Percentiles rank a stretch among this genome's conserved stretches.
phyloP scores from a whole-genome alignment of 1,139 yeast species.

The Zygoascus meyerae region DNA sequence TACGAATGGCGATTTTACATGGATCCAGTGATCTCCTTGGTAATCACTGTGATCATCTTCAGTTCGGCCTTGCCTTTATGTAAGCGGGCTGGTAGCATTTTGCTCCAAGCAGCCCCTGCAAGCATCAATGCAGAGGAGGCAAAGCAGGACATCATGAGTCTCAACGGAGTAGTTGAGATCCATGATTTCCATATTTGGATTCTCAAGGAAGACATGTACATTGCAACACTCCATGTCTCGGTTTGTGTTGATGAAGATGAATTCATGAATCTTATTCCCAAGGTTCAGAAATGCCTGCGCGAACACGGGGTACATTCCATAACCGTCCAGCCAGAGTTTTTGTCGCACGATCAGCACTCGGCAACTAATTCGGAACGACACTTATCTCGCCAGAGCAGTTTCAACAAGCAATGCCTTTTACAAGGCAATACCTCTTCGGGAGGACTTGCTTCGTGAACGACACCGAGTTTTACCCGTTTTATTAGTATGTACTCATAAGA shows the following conservation, averaged over 20 bases:
- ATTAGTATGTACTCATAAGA: too few relatives aligned
- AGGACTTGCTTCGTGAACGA: not conserved
- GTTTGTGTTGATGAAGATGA: slow-evolving; percentile 56
- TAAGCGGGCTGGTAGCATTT: slow-evolving; percentile 75
- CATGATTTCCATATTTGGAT: slow-evolving; percentile 98
- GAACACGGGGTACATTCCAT: slow-evolving; percentile 86
- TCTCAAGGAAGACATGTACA: slow-evolving; percentile 76
- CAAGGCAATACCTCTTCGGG: slow-evolving; percentile 8
- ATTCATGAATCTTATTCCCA: slow-evolving; percentile 66
- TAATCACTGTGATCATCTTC: slow-evolving; percentile 83
- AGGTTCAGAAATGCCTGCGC: slow-evolving; percentile 74
- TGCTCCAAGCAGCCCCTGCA: slow-evolving; percentile 89
- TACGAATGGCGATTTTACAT: slow-evolving; percentile 80
- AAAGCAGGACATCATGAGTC: slow-evolving; percentile 57
- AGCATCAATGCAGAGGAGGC: slow-evolving; percentile 71
- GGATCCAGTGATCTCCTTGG: slow-evolving; percentile 80
- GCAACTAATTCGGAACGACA: slow-evolving; percentile 3
- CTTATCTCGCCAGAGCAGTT: slow-evolving; percentile 6
- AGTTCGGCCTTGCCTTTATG: slow-evolving; percentile 90
- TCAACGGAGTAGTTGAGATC: slow-evolving; percentile 69
- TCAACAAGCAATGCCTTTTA: slow-evolving; percentile 3
- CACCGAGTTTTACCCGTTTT: too few relatives aligned
- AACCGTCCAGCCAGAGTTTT: slow-evolving; percentile 89
- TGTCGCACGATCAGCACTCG: slow-evolving; percentile 13
- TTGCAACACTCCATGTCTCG: slow-evolving; percentile 87